Evolutionary conservation across 345 rosid genomes (phyloP).

Genomic region (Ailanthus altissimus): DNA sequence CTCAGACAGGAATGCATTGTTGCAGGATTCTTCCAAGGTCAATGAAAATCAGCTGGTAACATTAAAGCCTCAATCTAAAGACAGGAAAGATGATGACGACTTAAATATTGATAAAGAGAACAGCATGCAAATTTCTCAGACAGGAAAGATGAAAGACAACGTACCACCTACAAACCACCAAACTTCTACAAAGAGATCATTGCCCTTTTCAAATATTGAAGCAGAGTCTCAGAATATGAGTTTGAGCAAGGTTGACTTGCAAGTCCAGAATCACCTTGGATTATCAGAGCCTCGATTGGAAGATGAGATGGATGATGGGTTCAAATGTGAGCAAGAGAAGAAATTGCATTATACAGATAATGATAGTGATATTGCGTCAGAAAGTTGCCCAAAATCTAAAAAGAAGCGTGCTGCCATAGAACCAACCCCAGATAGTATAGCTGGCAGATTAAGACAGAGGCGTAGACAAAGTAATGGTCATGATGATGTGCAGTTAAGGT

Average conservation of each 20-base stretch:
- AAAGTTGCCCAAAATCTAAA: conserved; percentile 15
- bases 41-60: conserved; percentile 14
- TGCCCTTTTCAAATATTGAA: conserved; percentile 38
- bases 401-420: conserved; percentile 29
- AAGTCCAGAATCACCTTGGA: conserved; percentile 6
- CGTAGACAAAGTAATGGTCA: conserved; percentile 21
- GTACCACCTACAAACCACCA: conserved; percentile 25
- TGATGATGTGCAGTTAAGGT: conserved; percentile 6
- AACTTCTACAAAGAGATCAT: conserved; percentile 39
- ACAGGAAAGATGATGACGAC: conserved; percentile 15
- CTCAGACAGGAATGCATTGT: conserved; percentile 32
- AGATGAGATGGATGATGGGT: conserved; percentile 11
- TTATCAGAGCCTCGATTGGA: conserved; percentile 17
- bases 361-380: neutral
- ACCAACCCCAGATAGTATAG: conserved; percentile 42
- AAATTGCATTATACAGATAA: conserved; percentile 13
- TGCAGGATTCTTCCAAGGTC: conserved; percentile 19
- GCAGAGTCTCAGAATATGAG: conserved; percentile 10
- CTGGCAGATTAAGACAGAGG: conserved; percentile 50
- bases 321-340: conserved; percentile 21
- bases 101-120: conserved; percentile 23
- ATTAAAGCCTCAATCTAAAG: conserved; percentile 29
- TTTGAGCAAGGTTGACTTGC: conserved; percentile 15
- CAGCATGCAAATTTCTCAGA: too few relatives aligned
- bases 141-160: too few relatives aligned